phyloP scores from a whole-genome alignment of 495 filamentous ascomycete genomes.

The Pyrenula massariospora region DNA sequence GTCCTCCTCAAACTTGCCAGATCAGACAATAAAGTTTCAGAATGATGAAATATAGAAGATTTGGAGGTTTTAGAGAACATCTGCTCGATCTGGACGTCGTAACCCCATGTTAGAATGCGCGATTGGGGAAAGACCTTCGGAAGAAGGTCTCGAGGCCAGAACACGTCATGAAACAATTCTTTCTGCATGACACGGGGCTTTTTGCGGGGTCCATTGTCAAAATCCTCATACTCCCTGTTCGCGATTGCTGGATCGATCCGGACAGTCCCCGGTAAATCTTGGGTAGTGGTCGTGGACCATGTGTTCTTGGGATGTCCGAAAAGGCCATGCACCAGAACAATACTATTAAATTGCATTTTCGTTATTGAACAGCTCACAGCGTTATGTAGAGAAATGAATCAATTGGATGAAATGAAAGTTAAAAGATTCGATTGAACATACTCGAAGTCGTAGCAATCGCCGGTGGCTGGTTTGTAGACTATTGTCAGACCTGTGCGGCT shows the following conservation, averaged over 20 bases:
- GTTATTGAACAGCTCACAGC: background rate
- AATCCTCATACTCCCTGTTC: background rate
- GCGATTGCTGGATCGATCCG: constrained; percentile 29
- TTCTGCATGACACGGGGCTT: background rate
- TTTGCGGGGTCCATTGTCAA: background rate
- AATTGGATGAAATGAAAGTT: background rate
- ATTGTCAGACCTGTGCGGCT: background rate
- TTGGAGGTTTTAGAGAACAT: constrained; percentile 49
- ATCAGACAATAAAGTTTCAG: constrained; percentile 61
- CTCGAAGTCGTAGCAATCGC: background rate
- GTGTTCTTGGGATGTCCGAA: constrained; percentile 66
- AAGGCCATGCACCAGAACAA: constrained; percentile 74
- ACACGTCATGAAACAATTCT: constrained; percentile 21
- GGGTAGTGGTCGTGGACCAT: constrained; percentile 30
- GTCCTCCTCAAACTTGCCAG: constrained; percentile 18
- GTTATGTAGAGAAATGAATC: background rate
- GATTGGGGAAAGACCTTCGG: constrained; percentile 33
- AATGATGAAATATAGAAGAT: constrained; percentile 73
- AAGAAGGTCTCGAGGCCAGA: constrained; percentile 70
- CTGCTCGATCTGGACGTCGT: constrained; percentile 65
- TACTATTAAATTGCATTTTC: constrained; percentile 16
- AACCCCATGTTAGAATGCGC: constrained; percentile 72
- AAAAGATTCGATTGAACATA: background rate
- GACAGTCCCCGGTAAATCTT: constrained; percentile 24
- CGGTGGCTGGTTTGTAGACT: background rate